Percentiles rank a stretch among this genome's conserved stretches.
Conservation (phyloP, 1,284 basidiomycete species). For the Ceratobasidium sp. region DNA sequence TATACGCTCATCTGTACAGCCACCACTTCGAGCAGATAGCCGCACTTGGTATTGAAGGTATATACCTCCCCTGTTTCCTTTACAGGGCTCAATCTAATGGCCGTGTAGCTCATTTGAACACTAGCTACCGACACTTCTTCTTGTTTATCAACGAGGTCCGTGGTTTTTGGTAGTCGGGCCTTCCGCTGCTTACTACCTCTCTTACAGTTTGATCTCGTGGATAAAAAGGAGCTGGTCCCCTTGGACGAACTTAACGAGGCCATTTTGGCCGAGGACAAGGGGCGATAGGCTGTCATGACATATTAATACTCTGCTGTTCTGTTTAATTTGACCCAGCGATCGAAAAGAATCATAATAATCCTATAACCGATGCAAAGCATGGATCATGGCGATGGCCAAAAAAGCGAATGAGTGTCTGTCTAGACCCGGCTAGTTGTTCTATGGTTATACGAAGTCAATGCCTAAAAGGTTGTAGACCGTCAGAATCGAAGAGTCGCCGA, state of each 20-base stretch:
- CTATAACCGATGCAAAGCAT: background rate
- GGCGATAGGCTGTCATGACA: conserved; percentile 14
- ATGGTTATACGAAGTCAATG: conserved; percentile 2
- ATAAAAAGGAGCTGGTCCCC: conserved; percentile 96
- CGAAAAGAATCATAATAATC: conserved; percentile 1
- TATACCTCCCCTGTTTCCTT: conserved; percentile 47
- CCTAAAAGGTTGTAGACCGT: background rate
- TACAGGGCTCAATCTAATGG: conserved; percentile 9
- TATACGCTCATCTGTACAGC: conserved; percentile 99
- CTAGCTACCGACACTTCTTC: conserved; percentile 98
- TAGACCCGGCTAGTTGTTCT: conserved; percentile 1
- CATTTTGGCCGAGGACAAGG: conserved; percentile 85
- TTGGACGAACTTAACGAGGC: conserved; percentile 97
- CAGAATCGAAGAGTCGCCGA: background rate
- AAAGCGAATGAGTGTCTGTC: background rate
- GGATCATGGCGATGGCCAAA: background rate
- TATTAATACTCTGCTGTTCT: background rate
- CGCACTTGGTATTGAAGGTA: conserved; percentile 97
- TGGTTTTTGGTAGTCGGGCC: conserved; percentile 5
- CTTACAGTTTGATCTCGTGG: conserved; percentile 90
- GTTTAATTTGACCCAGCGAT: conserved; percentile 4
- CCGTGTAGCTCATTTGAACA: conserved; percentile 93
- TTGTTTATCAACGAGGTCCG: conserved; percentile 93
- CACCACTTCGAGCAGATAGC: conserved; percentile 99
- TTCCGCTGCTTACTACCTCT: background rate